Evolutionary conservation across 1,139 yeast genomes (phyloP).

Genomic region (Pichia inconspicua): DNA sequence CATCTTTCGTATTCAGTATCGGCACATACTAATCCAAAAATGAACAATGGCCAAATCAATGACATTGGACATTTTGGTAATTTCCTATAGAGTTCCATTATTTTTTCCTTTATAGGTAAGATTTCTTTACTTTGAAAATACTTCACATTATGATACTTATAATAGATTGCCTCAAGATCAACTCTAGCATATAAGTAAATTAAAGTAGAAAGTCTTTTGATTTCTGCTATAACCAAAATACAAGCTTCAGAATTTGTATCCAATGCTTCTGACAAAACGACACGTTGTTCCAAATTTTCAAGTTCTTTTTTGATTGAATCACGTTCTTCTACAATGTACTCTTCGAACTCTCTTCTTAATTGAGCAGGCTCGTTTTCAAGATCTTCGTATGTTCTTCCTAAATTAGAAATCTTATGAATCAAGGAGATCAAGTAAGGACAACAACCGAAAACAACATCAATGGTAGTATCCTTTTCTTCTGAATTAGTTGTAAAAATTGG

Average conservation of each 20-base stretch:
- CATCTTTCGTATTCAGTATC: conserved; percentile 30
- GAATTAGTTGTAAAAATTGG: not conserved
- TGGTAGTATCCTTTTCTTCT: conserved; percentile 28
- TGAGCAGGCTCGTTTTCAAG: conserved; percentile 24
- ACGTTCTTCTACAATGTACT: conserved; percentile 21
- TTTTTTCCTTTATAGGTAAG: conserved; percentile 18
- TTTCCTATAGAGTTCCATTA: conserved; percentile 19
- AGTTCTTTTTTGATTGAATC: conserved; percentile 22
- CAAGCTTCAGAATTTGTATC: conserved; percentile 15
- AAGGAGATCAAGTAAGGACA: conserved; percentile 32
- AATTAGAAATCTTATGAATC: conserved; percentile 30
- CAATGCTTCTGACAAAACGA: conserved; percentile 7
- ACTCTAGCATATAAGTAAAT: conserved; percentile 32
- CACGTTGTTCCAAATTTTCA: conserved; percentile 22
- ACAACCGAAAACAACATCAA: conserved; percentile 34
- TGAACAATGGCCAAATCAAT: conserved; percentile 33
- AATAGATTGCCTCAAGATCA: conserved; percentile 23
- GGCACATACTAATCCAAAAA: conserved; percentile 30
- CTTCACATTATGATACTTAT: conserved; percentile 5
- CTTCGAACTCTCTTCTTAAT: conserved; percentile 18
- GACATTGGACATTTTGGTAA: conserved; percentile 31
- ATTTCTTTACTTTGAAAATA: conserved; percentile 11
- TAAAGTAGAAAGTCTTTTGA: conserved; percentile 30
- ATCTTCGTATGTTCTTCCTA: conserved; percentile 32
- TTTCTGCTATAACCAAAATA: conserved; percentile 30